Evolutionary conservation across 2,329 filamentous ascomycete species (phyloP).

Genomic region (Pseudocercospora pini-densiflorae): DNA sequence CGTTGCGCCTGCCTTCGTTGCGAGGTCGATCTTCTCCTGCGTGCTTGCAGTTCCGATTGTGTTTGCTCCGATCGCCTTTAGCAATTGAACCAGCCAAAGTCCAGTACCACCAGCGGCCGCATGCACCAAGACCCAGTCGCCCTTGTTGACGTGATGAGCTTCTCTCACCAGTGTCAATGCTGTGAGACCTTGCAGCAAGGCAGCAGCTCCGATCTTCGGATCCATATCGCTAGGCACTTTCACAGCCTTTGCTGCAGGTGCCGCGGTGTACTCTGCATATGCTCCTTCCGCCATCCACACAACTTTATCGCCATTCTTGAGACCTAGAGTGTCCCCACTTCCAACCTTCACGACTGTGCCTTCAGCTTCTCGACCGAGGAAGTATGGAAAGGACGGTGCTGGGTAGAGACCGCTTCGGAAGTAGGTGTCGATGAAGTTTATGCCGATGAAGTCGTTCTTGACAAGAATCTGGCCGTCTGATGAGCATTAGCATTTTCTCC

Average conservation of each 20-base stretch:
- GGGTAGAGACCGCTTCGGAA: constrained; percentile 85
- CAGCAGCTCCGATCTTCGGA: constrained; percentile 68
- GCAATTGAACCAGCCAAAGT: constrained; percentile 73
- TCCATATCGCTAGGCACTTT: constrained; percentile 67
- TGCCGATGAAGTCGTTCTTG: constrained; percentile 76
- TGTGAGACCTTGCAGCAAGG: constrained; percentile 80
- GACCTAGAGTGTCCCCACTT: constrained; percentile 54
- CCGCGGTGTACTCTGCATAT: constrained; percentile 65
- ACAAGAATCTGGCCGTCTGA: constrained; percentile 75
- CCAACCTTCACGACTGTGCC: constrained; percentile 71
- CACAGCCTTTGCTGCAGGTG: constrained; percentile 59
- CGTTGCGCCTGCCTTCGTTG: constrained; percentile 71
- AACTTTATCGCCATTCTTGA: constrained; percentile 71
- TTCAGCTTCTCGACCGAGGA: constrained; percentile 78
- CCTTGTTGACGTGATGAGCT: constrained; percentile 69
- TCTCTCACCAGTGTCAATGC: constrained; percentile 80
- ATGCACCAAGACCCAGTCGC: constrained; percentile 82
- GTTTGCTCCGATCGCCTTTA: constrained; percentile 72
- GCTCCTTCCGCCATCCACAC: constrained; percentile 65
- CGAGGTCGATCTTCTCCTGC: constrained; percentile 71
- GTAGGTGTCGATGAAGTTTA: constrained; percentile 94
- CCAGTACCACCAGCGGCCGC: constrained; percentile 86
- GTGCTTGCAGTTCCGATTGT: constrained; percentile 81
- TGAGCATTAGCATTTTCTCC: not conserved
- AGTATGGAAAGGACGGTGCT: constrained; percentile 69